Conservation (phyloP, 345 rosid species). For the Eucalyptus marginata region DNA sequence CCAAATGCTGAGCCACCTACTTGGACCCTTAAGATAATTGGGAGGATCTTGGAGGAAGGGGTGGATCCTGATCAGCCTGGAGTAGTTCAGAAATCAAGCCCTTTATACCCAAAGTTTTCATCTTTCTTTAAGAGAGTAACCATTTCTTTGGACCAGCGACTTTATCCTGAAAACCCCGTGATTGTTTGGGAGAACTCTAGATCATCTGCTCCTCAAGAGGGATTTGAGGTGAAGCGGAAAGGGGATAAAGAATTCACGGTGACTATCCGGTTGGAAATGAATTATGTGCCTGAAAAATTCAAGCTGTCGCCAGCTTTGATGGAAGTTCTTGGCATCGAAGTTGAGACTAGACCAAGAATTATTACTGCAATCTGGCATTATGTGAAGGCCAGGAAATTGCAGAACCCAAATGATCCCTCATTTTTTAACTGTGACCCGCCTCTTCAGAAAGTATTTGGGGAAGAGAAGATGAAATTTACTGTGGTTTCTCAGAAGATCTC, state of each 20-base stretch:
- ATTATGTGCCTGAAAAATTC: slow-evolving; percentile 83
- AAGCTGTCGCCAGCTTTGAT: slow-evolving; percentile 84
- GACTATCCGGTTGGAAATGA: slow-evolving; percentile 78
- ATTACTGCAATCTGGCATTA: slow-evolving; percentile 99
- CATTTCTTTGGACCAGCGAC: slow-evolving; percentile 81
- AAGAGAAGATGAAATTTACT: slow-evolving; percentile 72
- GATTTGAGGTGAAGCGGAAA: slow-evolving; percentile 95
- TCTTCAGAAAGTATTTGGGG: slow-evolving; percentile 89
- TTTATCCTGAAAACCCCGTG: slow-evolving; percentile 77
- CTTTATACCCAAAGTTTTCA: slow-evolving; percentile 72
- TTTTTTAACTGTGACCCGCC: slow-evolving; percentile 76
- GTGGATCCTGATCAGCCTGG: slow-evolving; percentile 91
- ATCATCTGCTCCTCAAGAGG: slow-evolving; percentile 86
- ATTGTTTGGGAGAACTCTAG: slow-evolving; percentile 92
- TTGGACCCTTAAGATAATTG: slow-evolving; percentile 91
- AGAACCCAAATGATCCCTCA: slow-evolving; percentile 84
- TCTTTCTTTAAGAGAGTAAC: slow-evolving; percentile 87
- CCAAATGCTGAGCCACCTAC: slow-evolving; percentile 86
- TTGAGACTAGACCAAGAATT: slow-evolving; percentile 89
- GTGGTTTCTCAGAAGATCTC: slow-evolving; percentile 86
- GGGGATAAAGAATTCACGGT: slow-evolving; percentile 88
- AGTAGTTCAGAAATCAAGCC: slow-evolving; percentile 59
- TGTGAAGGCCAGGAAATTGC: slow-evolving; percentile 94
- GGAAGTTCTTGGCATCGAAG: slow-evolving; percentile 97
- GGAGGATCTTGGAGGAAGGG: slow-evolving; percentile 94